A percentile compares a stretch with the other conserved stretches of the same genome.
Conservation (phyloP, 306 rosid species). For the Sicyos edulis region DNA sequence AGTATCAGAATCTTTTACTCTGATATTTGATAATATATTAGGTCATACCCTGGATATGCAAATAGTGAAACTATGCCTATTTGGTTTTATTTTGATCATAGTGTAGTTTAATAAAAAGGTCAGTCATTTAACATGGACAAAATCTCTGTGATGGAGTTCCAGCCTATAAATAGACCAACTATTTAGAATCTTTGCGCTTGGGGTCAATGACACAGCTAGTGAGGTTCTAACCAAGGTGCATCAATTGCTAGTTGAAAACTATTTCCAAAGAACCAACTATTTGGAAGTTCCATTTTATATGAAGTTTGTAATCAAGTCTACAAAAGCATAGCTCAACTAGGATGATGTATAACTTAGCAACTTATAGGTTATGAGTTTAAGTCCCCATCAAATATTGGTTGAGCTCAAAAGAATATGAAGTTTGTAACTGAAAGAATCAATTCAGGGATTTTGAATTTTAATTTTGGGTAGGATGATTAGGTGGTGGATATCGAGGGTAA, state of each 20-base stretch:
- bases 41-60: not conserved
- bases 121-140: not conserved
- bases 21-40: slow-evolving; percentile 1
- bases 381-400: too few species aligned
- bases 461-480: not conserved
- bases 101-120: not conserved
- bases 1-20: not conserved
- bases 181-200: too few species aligned
- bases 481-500: not conserved
- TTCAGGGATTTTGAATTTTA: not conserved
- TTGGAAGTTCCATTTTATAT: not conserved
- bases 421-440: not conserved
- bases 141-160: not conserved
- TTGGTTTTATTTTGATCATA: slow-evolving; percentile 16
- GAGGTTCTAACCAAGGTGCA: too few species aligned
- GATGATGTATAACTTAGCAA: too few species aligned
- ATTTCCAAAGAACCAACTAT: not conserved
- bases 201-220: too few species aligned
- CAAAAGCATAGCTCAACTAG: too few species aligned
- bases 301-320: not conserved
- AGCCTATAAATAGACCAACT: not conserved
- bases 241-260: too few species aligned
- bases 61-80: not conserved
- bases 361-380: too few species aligned
- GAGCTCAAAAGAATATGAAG: too few species aligned